Evolutionary conservation across 129 eudicot genomes (phyloP).

Genomic region (Pulicaria dysenterica): DNA sequence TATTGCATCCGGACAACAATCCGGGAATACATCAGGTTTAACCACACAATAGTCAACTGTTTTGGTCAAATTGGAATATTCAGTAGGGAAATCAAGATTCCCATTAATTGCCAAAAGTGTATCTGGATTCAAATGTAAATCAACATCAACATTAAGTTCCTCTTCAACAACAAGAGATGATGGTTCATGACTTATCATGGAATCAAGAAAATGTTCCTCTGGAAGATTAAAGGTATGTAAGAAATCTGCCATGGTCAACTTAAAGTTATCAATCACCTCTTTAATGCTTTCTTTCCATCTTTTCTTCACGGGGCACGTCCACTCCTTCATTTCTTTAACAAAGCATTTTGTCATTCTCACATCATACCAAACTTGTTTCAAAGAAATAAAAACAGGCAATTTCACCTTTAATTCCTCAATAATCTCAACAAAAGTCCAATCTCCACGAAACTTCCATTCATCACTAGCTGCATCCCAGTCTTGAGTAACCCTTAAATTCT

Average conservation of each 20-base stretch:
- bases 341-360: constrained; percentile 48
- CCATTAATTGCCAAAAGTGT: constrained; percentile 17
- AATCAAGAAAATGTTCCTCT: constrained; percentile 30
- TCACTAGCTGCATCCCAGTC: constrained; percentile 74
- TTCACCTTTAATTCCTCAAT: constrained; percentile 55
- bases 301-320: constrained; percentile 54
- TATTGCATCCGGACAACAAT: no score
- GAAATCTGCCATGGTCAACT: constrained; percentile 44
- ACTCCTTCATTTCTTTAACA: constrained; percentile 52
- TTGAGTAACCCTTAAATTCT: constrained; percentile 55
- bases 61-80: constrained; percentile 19
- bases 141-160: constrained; percentile 22
- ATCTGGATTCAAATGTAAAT: constrained; percentile 25
- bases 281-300: constrained; percentile 57
- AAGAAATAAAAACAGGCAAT: constrained; percentile 52
- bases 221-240: constrained; percentile 24
- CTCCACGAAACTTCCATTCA: constrained; percentile 62
- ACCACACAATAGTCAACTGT: not conserved
- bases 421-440: constrained; percentile 72
- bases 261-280: constrained; percentile 49
- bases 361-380: constrained; percentile 89
- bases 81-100: constrained; percentile 4
- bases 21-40: not conserved
- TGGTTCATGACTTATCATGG: constrained; percentile 30
- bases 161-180: not conserved